phyloP scores from a whole-genome alignment of 257 asterid species.

The Solanum dulcamara region DNA sequence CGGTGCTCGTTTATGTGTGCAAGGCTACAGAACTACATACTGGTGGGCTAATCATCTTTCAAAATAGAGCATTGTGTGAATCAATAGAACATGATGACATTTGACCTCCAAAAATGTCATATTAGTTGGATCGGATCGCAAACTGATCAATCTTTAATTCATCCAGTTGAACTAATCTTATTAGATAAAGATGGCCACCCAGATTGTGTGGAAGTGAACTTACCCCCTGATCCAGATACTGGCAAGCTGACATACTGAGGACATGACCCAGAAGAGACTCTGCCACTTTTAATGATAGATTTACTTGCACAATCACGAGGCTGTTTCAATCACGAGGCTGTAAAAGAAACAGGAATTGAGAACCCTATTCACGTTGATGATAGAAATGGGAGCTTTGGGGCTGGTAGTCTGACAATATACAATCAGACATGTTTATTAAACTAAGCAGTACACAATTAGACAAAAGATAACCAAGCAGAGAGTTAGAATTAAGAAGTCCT shows the following conservation, averaged over 20 bases:
- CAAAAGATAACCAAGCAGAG: neutral
- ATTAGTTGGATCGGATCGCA: neutral
- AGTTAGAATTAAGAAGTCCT: neutral
- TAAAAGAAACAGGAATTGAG: constrained; percentile 14
- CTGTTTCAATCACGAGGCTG: constrained; percentile 96
- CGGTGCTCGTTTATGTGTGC: too few relatives aligned
- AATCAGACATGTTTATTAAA: neutral
- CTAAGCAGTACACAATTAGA: neutral
- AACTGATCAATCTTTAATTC: neutral
- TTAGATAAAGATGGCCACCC: neutral
- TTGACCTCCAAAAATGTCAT: neutral
- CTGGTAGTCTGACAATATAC: neutral
- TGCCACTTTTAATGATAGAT: constrained; percentile 24
- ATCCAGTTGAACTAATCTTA: neutral
- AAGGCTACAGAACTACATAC: too few relatives aligned
- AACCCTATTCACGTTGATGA: neutral
- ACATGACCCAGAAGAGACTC: constrained; percentile 32
- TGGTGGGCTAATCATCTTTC: neutral
- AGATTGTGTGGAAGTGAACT: constrained; percentile 8
- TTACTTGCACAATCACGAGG: constrained; percentile 56
- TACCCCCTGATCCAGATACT: constrained; percentile 29
- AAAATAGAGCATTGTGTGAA: neutral
- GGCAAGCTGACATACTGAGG: constrained; percentile 73
- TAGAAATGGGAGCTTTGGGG: neutral
- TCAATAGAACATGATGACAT: neutral